A percentile compares a stretch with the other conserved stretches of the same genome.
Conservation (phyloP, 73 alveolate genomes). For the Blepharisma japonicum region DNA sequence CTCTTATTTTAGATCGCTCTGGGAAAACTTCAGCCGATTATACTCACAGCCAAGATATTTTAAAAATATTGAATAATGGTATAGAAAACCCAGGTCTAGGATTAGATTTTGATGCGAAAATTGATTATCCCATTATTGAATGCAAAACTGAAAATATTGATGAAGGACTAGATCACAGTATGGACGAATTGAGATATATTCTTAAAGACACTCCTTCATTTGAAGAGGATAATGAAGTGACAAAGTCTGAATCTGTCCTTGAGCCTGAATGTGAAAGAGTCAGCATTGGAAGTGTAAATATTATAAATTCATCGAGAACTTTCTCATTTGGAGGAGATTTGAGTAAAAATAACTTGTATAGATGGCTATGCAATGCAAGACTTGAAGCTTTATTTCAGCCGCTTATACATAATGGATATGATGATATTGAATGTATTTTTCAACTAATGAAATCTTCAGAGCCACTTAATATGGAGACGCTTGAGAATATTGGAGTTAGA, state of each 20-base stretch:
- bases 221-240: neutral
- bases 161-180: neutral
- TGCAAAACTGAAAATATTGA: neutral
- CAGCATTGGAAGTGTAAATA: neutral
- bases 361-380: neutral
- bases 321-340: neutral
- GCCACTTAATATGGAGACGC: neutral
- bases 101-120: neutral
- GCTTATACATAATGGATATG: conserved; percentile 13
- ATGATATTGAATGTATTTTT: neutral
- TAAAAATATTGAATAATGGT: neutral
- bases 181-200: neutral
- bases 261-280: conserved; percentile 17
- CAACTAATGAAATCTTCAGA: neutral
- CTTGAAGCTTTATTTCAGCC: neutral
- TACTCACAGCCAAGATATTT: conserved; percentile 3
- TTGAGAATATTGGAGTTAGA: neutral
- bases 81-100: neutral
- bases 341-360: neutral
- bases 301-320: neutral
- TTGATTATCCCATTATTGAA: neutral
- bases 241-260: neutral
- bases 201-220: neutral
- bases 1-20: neutral
- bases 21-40: neutral